A percentile compares a stretch with the other conserved stretches of the same genome.
Evolutionary conservation across 352 stramenopile species (phyloP).

Genomic region (Phytophthora hybrid): DNA sequence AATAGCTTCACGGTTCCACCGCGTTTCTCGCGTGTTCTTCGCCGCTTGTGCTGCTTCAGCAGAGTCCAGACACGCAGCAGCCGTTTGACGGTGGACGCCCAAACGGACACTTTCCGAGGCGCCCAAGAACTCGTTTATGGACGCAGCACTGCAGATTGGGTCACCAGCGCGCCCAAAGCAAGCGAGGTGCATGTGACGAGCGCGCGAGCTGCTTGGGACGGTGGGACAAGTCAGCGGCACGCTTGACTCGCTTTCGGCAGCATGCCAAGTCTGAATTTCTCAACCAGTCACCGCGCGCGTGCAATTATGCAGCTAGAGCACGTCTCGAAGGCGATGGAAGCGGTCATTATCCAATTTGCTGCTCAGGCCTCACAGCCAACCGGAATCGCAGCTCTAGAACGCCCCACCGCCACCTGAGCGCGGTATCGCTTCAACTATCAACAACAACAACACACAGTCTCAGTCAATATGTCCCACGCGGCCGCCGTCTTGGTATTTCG

Average conservation of each 20-base stretch:
- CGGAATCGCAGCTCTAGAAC: conserved; percentile 6
- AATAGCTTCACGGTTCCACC: conserved; percentile 12
- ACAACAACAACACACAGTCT: not conserved
- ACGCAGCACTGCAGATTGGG: not conserved
- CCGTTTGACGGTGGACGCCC: conserved; percentile 22
- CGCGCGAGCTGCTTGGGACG: conserved; percentile 19
- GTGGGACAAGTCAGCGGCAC: conserved; percentile 17
- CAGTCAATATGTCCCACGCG: conserved; percentile 19
- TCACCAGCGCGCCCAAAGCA: not conserved
- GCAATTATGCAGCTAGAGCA: conserved; percentile 22
- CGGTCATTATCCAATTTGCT: conserved; percentile 29
- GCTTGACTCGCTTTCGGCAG: conserved; percentile 12
- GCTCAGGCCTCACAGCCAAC: conserved; percentile 12
- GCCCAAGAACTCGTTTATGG: conserved; percentile 2
- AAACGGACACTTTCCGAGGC: not conserved
- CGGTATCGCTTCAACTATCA: conserved; percentile 30
- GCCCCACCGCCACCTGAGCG: not conserved
- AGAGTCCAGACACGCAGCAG: conserved; percentile 24
- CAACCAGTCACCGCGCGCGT: conserved; percentile 27
- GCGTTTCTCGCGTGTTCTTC: conserved; percentile 36
- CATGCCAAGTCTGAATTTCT: conserved; percentile 20
- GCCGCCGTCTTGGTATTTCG: conserved; percentile 23
- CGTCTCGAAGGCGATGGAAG: conserved; percentile 10
- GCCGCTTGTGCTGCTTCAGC: conserved; percentile 15
- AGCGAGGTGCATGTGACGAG: conserved; percentile 21